Evolutionary conservation across 768 basidiomycete genomes (phyloP), one percentile per base, ranked within the genome.

Genomic region (Cyclocybe cylindracea): DNA sequence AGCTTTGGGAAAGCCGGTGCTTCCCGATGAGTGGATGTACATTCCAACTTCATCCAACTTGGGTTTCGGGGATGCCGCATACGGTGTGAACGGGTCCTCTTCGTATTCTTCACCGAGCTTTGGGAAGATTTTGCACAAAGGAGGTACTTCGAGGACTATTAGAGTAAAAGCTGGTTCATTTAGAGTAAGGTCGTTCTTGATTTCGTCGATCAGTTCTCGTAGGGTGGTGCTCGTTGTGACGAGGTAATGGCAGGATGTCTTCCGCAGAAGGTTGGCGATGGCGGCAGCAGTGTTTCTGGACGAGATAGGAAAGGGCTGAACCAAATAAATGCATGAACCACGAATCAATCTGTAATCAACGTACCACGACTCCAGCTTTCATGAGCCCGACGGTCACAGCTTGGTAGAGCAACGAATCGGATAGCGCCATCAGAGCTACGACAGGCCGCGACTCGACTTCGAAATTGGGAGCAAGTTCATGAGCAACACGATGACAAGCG

Each of bases 1-100:
- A 2, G 73, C 54, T 48, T 76, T 79, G 0, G 79, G 78, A 37
- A 75, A 66, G 3, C 78, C 76, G 0, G 78, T 77, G 39, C 76
- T 78, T 29, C 78, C 78, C 5, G 80, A 80, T 0, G 80, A 80
- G 50, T 80, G 77, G 0, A 78, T 54, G 48, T 75, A 79, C 10
- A 72, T 39, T 33, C 66, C 48, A 13, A 66, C 40, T 34, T 68
- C 60, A 39, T 61, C 45, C 38, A 66, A 39, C 46, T 53, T 19
- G 44, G 54, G 46, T 10, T 36, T 24, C 2, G 18, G 19, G 2
- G 52, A 46, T 19, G 35, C 34, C 5, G 67, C 62, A 35, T 69
- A 73, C 2, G 64, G 57, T 6, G 42, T 29, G 42, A 72, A 72
- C 1, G 57, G 52, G 33, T 72, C 62, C 8, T 62, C 51, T 10